Percentiles rank a stretch among this genome's conserved stretches.
Evolutionary conservation across 805 yeast genomes (phyloP).

Genomic region (Candida chilensis): DNA sequence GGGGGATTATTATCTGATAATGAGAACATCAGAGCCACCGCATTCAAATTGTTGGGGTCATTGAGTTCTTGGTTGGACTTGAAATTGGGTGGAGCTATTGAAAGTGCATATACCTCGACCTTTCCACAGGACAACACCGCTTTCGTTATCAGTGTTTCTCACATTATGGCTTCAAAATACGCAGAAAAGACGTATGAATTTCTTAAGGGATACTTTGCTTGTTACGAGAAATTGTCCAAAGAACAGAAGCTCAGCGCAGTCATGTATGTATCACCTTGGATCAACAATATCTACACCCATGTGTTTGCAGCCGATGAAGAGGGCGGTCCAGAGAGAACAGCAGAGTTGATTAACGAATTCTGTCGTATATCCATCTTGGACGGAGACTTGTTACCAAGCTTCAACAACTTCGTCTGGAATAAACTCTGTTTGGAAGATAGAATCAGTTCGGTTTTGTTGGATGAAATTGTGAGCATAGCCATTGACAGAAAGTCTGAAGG

Average conservation of each 20-base stretch:
- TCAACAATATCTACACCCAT: conserved; percentile 50
- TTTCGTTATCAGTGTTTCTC: conserved; percentile 49
- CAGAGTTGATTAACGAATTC: conserved; percentile 52
- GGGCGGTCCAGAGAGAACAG: conserved; percentile 51
- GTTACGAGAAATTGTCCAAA: conserved; percentile 29
- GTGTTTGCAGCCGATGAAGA: conserved; percentile 47
- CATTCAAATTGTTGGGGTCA: conserved; percentile 55
- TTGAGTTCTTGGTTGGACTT: conserved; percentile 51
- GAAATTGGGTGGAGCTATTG: conserved; percentile 47
- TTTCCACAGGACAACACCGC: conserved; percentile 62
- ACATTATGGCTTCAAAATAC: conserved; percentile 41
- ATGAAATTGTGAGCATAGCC: conserved; percentile 67
- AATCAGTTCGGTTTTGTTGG: conserved; percentile 48
- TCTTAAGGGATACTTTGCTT: conserved; percentile 36
- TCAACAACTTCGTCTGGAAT: conserved; percentile 61
- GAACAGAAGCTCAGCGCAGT: conserved; percentile 31
- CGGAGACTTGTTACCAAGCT: conserved; percentile 36
- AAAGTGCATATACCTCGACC: conserved; percentile 47
- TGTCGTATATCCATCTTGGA: conserved; percentile 48
- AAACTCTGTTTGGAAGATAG: conserved; percentile 53
- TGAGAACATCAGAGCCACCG: conserved; percentile 50
- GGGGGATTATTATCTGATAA: conserved; percentile 58
- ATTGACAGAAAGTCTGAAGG: conserved; percentile 74
- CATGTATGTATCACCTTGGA: conserved; percentile 64
- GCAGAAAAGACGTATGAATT: conserved; percentile 58